Base-by-base conservation (phyloP, 1,284 basidiomycete genomes). In the Somion occarium region DNA sequence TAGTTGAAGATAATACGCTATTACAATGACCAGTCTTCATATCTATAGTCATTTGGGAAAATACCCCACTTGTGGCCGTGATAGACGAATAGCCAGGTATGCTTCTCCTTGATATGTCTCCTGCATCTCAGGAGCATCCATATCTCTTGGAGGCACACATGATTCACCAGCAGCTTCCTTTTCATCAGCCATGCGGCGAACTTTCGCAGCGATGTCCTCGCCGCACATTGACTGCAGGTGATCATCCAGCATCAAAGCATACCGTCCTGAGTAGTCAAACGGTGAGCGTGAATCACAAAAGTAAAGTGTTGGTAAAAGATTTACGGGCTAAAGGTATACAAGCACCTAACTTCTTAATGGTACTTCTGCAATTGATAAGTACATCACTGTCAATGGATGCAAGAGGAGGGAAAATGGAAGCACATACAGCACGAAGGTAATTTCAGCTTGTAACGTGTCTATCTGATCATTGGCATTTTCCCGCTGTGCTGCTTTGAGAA, bases 401-500 rank as follows among this genome's bases (percentile, higher is more conserved):
- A 24, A 37, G 37, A 34, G 48, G n/a, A 37, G 48, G n/a, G 9
- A 18, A n/a, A n/a, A n/a, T n/a, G n/a, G n/a, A n/a, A n/a, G n/a
- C n/a, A 71, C 79, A 39, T 50, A 84, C 83, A 75, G 70, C 24
- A 86, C 71, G 56, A 82, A 84, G 49, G 79, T 75, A 24, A 85
- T 66, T 62, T 87, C 84, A 18, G 73, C 68, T 15, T 73, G 73
- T 15, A 85, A 63, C 12, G 77, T 80, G 2, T 73, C 60, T 12
- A 77, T 69, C 61, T 85, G 80, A 26, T 81, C 75, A 38, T 65
- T 59, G 44, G 70, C 73, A 25, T 75, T 72, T 13, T 73, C 71
- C 48, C 81, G 75, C 41, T 76, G 68, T 9, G 81, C 78, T 42
- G 77, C 78, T 59, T 77, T 73, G 18, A 82, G 64, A 59, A 85